A percentile compares a stretch with the other conserved stretches of the same genome.
These are phyloP conservation scores for Solanum piurae DNA, from an alignment of 257 asterid species.

Conservation along the genomic window DNA sequence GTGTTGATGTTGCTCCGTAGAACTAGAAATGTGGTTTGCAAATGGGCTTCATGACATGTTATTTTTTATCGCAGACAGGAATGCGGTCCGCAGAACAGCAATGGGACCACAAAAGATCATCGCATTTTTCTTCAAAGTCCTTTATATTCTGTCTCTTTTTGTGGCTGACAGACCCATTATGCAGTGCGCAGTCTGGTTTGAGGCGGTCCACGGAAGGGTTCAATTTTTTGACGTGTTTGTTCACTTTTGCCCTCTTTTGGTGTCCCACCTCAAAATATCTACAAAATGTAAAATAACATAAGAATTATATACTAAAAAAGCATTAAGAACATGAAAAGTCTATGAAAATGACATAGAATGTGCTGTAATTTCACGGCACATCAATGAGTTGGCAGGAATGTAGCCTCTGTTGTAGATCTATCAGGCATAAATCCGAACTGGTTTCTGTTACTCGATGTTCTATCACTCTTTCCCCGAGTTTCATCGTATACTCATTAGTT, in stretches of 20 bases:
- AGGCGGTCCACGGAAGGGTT: not conserved
- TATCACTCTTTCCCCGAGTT: not conserved
- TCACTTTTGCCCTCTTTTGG: not conserved
- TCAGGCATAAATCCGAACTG: not conserved
- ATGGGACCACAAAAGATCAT: not conserved
- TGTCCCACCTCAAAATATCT: not conserved
- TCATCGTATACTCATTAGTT: not conserved
- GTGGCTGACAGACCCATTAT: not conserved
- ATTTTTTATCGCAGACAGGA: not conserved
- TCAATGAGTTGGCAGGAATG: not conserved
- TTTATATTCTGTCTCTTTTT: not conserved
- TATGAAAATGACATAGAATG: not conserved
- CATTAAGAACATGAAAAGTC: not conserved
- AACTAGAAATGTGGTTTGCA: not conserved
- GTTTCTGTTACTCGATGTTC: not conserved
- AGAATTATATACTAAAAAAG: not conserved
- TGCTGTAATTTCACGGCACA: not conserved
- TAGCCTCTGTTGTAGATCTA: not conserved
- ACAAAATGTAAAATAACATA: too few species aligned
- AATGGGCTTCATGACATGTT: not conserved
- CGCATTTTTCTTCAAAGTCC: not conserved
- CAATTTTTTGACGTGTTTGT: not conserved
- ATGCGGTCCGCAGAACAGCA: not conserved
- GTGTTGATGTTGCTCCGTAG: not conserved
- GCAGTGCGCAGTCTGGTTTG: not conserved